Conservation (phyloP, 345 rosid species). For the Lenwebbia sp. region DNA sequence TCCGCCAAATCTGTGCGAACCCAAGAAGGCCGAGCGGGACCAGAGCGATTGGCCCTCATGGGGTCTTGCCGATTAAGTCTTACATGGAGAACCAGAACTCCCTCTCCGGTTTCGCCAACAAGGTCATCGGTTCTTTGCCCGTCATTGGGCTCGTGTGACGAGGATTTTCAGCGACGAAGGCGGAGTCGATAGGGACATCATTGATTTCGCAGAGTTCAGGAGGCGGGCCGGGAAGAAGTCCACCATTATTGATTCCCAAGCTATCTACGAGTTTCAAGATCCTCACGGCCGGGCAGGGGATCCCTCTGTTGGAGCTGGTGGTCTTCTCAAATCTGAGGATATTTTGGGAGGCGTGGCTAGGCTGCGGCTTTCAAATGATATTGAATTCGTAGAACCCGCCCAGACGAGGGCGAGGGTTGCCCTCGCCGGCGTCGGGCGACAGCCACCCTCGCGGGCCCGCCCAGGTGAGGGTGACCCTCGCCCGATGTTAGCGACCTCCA, state of each 20-base stretch:
- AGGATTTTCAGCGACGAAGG: constrained; percentile 86
- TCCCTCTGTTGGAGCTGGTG: constrained; percentile 77
- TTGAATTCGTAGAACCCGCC: constrained; percentile 71
- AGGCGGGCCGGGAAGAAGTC: constrained; percentile 85
- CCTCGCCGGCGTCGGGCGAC: no score
- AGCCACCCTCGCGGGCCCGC: no score
- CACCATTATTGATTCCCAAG: constrained; percentile 57
- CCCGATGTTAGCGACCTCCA: no score
- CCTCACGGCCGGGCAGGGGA: constrained; percentile 76
- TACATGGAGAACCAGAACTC: constrained; percentile 79
- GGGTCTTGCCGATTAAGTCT: constrained; percentile 38
- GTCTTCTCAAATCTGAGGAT: constrained; percentile 89
- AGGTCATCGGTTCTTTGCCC: constrained; percentile 80
- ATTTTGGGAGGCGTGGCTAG: constrained; percentile 72
- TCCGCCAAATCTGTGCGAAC: constrained; percentile 7
- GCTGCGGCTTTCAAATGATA: constrained; percentile 70
- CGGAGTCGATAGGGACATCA: constrained; percentile 70
- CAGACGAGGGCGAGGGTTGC: no score
- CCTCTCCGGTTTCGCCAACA: constrained; percentile 56
- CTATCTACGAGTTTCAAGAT: constrained; percentile 84
- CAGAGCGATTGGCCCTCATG: constrained; percentile 13
- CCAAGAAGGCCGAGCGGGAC: constrained; percentile 3
- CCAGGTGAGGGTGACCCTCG: no score
- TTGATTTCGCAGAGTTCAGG: constrained; percentile 93
- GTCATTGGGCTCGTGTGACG: constrained; percentile 75